Percentiles rank a stretch among this genome's conserved stretches.
Conservation (phyloP, 371 early-diverging fungal species). For the Rhizopus arrhizus region DNA sequence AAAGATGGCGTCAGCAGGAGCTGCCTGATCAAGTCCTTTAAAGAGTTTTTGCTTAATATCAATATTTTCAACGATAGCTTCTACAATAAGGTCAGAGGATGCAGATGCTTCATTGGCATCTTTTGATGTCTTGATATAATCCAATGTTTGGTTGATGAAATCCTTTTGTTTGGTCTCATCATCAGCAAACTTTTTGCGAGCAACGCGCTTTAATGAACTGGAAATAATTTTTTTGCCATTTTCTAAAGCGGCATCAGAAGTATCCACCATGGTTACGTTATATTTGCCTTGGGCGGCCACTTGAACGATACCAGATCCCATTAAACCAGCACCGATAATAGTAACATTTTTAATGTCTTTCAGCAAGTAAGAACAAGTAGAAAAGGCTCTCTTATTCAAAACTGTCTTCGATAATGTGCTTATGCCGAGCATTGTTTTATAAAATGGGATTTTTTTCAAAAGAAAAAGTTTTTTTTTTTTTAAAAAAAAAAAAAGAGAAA, state of each 20-base stretch:
- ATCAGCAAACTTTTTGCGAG: slow-evolving; percentile 85
- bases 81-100: slow-evolving; percentile 78
- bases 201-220: slow-evolving; percentile 80
- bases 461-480: too few species aligned
- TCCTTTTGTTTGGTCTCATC: slow-evolving; percentile 60
- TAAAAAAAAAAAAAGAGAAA: too few species aligned
- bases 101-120: slow-evolving; percentile 59
- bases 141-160: slow-evolving; percentile 68
- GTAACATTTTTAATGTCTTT: slow-evolving; percentile 63
- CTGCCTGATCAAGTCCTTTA: slow-evolving; percentile 65
- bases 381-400: slow-evolving; percentile 11
- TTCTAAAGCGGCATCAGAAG: slow-evolving; percentile 67
- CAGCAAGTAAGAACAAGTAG: slow-evolving; percentile 28
- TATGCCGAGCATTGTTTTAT: background rate
- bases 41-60: slow-evolving; percentile 84
- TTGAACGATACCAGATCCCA: slow-evolving; percentile 97
- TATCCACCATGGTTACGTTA: slow-evolving; percentile 88
- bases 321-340: slow-evolving; percentile 83
- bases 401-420: background rate
- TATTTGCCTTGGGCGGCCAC: slow-evolving; percentile 84
- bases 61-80: slow-evolving; percentile 95
- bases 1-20: slow-evolving; percentile 78
- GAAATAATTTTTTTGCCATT: slow-evolving; percentile 83
- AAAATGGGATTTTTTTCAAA: too few species aligned
- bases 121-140: slow-evolving; percentile 68